Evolutionary conservation across 257 asterid genomes (phyloP).

Genomic region (Scutellaria baicalensis): DNA sequence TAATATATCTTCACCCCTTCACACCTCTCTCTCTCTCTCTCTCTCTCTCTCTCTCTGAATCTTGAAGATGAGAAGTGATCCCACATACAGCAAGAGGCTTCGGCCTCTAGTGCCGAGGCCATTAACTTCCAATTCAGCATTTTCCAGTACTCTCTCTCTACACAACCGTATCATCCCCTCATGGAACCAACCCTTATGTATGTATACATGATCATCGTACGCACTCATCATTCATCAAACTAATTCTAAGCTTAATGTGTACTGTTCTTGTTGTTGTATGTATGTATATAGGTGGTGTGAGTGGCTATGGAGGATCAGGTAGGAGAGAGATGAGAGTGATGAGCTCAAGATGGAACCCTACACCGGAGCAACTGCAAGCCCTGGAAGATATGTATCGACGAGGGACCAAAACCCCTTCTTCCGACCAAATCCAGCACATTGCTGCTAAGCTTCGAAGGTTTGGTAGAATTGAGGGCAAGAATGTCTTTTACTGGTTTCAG

Average conservation of each 20-base stretch:
- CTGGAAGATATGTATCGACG: conserved; percentile 61
- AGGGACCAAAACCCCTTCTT: conserved; percentile 54
- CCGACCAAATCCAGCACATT: conserved; percentile 61
- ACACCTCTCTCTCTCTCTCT: too few relatives aligned
- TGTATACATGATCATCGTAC: neutral
- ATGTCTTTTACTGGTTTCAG: conserved; percentile 83
- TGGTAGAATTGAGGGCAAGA: conserved; percentile 68
- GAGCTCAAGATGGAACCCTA: conserved; percentile 74
- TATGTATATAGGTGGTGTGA: neutral
- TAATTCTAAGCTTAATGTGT: neutral
- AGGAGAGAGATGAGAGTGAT: conserved; percentile 4
- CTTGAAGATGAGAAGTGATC: neutral
- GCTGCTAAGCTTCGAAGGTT: conserved; percentile 46
- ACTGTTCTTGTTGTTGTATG: neutral
- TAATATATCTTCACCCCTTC: too few relatives aligned
- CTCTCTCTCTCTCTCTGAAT: neutral
- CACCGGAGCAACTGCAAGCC: conserved; percentile 60
- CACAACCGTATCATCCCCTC: conserved; percentile 23
- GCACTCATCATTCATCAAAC: neutral
- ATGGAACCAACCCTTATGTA: conserved; percentile 9
- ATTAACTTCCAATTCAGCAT: neutral
- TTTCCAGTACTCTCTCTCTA: neutral
- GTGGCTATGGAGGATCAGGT: conserved; percentile 17
- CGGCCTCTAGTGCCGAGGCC: conserved; percentile 30
- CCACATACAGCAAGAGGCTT: neutral